Evolutionary conservation across 2,329 filamentous ascomycete species (phyloP).

Genomic region (Ceratocystis albifundus): DNA sequence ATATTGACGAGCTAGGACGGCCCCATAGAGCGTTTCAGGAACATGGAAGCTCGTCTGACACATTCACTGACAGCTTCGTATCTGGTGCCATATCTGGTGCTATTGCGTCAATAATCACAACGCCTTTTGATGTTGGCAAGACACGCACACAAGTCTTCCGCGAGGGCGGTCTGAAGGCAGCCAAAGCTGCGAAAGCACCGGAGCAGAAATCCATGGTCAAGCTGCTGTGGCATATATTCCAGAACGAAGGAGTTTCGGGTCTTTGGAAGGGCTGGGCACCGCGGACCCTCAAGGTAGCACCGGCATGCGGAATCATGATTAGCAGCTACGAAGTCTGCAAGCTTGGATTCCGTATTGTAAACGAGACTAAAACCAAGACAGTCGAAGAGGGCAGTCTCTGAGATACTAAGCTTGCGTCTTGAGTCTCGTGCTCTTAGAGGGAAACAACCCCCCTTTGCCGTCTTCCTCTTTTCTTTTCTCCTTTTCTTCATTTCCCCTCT

Average conservation of each 20-base stretch:
- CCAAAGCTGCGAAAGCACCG: slow-evolving; percentile 40
- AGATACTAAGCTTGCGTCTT: too few species aligned
- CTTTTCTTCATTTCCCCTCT: background rate
- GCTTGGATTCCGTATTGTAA: slow-evolving; percentile 66
- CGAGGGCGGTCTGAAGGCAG: slow-evolving; percentile 35
- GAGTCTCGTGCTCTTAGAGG: background rate
- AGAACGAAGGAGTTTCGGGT: slow-evolving; percentile 66
- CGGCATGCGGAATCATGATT: slow-evolving; percentile 98
- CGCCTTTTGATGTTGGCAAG: slow-evolving; percentile 95
- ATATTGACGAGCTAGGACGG: slow-evolving; percentile 17
- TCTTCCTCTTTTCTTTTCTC: background rate
- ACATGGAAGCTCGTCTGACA: slow-evolving; percentile 59
- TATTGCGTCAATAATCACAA: slow-evolving; percentile 77
- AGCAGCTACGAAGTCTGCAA: slow-evolving; percentile 96
- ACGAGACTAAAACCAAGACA: slow-evolving; percentile 36
- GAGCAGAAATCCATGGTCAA: slow-evolving; percentile 69
- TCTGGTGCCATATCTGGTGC: slow-evolving; percentile 76
- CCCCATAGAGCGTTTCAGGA: slow-evolving; percentile 46
- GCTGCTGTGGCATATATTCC: slow-evolving; percentile 84
- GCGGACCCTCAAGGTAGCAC: slow-evolving; percentile 84
- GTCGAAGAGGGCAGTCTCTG: background rate
- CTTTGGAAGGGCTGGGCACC: slow-evolving; percentile 89
- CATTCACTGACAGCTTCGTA: slow-evolving; percentile 79
- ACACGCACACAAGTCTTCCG: slow-evolving; percentile 79
- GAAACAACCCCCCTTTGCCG: background rate